phyloP scores from a whole-genome alignment of 1,139 yeast species.

The Debaryomyces sp. region DNA sequence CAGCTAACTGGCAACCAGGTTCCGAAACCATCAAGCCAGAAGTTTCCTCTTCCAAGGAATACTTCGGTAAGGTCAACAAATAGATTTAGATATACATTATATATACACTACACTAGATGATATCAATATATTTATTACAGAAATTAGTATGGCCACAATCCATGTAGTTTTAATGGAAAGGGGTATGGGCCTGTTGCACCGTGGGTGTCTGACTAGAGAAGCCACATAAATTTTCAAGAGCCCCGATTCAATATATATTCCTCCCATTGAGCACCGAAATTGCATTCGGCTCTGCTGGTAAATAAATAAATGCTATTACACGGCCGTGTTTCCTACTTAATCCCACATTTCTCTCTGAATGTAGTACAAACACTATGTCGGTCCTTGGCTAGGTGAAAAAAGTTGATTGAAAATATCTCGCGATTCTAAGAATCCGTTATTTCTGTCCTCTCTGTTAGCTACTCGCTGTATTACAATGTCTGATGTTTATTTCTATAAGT shows the following conservation, averaged over 20 bases:
- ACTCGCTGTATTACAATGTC: background rate
- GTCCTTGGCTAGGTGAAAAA: background rate
- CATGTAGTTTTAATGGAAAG: background rate
- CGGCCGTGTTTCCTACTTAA: background rate
- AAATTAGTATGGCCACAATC: background rate
- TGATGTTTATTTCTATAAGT: conserved; percentile 51
- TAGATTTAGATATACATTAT: conserved; percentile 3
- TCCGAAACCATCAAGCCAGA: conserved; percentile 91
- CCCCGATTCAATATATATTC: background rate
- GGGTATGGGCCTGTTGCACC: background rate
- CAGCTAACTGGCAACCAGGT: conserved; percentile 99
- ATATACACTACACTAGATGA: background rate
- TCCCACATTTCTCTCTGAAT: background rate
- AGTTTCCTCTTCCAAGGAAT: conserved; percentile 79
- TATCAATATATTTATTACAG: background rate
- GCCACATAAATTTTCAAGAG: background rate
- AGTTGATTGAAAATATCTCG: background rate
- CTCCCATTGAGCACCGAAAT: background rate
- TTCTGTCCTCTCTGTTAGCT: background rate
- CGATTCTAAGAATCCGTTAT: background rate
- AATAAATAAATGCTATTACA: background rate
- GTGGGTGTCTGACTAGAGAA: background rate
- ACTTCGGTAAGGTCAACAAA: conserved; percentile 64
- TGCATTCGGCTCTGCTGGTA: background rate
- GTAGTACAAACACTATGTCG: background rate